Evolutionary conservation across 139 green algal species (phyloP), one percentile per base, ranked within the genome.

Genomic region (Coccomyxa sp.): DNA sequence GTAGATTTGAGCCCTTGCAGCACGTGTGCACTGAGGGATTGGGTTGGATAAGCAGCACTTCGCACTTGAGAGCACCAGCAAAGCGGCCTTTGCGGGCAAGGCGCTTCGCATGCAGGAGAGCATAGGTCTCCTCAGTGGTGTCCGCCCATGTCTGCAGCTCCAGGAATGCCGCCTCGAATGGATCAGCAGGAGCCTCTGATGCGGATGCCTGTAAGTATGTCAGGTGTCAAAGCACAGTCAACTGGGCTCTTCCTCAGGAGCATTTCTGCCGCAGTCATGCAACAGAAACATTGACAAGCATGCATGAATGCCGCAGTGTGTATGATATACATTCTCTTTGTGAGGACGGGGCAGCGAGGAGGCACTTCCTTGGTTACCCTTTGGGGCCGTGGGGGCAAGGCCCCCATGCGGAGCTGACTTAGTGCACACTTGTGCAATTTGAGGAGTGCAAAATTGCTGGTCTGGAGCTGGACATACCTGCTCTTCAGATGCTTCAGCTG

Each of bases 61-160:
- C 82, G 76, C 45, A 85, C 82, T 84, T 89, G 57, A 88, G 58
- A 13, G 90, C 86, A 0, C 23, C 31, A 12, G 84, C 90, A 14
- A 84, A 88, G 78, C 89, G 88, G 14, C 83, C 85, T 10, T 84
- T 86, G 0, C 81, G 66, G 16, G 85, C 86, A 84, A 96, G 91
- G 58, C 85, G 84, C 27, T 83, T 82, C 15, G 93, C 91, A 78
- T 94, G 88, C 82, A 97, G 89, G 67, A 91, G 25, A 21, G 90
- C 83, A 83, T 94, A 83, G 25, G 87, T 25, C 0, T 93, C 88
- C 15, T 86, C 86, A 4, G 84, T 58, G 13, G 91, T 92, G 85
- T 95, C 90, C 32, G 89, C 90, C 92, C 92, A 96, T 71, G 89
- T 88, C 16, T 88, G 85, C 78, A 97, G 88, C 81, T 92, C 84